Evolutionary conservation across 1,284 basidiomycete genomes (phyloP).

Genomic region (Polyporus tsugae): DNA sequence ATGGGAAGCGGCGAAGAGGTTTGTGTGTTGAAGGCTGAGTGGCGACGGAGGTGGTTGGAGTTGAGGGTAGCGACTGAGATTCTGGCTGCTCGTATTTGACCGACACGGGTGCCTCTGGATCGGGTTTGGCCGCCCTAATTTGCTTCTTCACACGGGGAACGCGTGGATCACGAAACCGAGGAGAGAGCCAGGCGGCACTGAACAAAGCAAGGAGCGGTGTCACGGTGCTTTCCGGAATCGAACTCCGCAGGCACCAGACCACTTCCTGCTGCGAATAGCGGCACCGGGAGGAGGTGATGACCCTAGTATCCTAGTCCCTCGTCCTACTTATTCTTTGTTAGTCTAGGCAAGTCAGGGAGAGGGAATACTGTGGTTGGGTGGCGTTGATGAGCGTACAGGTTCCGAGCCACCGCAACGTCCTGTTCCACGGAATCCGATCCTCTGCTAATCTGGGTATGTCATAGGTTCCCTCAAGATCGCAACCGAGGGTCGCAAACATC

Average conservation of each 20-base stretch:
- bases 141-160: not conserved
- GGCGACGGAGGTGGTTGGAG: not conserved
- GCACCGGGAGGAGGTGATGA: not conserved
- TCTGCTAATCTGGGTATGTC: too few species aligned
- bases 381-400: not conserved
- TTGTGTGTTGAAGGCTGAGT: not conserved
- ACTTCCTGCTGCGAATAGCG: not conserved
- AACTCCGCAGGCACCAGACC: not conserved
- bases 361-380: not conserved
- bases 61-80: not conserved
- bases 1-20: too few species aligned
- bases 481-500: too few species aligned
- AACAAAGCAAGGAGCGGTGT: not conserved
- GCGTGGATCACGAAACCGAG: not conserved
- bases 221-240: not conserved
- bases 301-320: not conserved
- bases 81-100: not conserved
- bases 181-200: not conserved
- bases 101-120: not conserved
- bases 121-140: not conserved
- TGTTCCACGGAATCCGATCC: too few species aligned
- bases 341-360: not conserved
- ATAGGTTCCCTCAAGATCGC: too few species aligned
- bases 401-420: too few species aligned
- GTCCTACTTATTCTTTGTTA: not conserved